Evolutionary conservation across 768 basidiomycete genomes (phyloP).

Genomic region (Macrolepiota fuliginosa): DNA sequence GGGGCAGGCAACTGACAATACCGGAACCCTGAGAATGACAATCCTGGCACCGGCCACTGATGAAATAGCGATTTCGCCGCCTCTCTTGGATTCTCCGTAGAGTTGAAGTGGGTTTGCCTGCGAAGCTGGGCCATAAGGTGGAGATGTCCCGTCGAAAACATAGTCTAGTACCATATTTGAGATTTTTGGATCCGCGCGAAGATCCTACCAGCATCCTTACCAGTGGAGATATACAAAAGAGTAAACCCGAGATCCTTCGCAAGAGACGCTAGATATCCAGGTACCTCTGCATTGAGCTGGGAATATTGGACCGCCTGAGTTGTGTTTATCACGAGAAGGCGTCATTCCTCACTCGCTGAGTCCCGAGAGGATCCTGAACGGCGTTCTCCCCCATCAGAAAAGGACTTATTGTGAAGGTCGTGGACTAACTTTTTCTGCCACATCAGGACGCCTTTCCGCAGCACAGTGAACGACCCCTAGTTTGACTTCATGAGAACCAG

Average conservation of each 20-base stretch:
- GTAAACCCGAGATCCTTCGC: constrained; percentile 60
- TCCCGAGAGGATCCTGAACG: constrained; percentile 62
- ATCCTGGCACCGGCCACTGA: constrained; percentile 53
- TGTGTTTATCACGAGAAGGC: not conserved
- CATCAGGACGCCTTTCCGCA: constrained; percentile 90
- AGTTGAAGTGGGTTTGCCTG: constrained; percentile 81
- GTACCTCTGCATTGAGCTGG: constrained; percentile 81
- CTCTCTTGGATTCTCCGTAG: constrained; percentile 86
- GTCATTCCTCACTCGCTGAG: constrained; percentile 47
- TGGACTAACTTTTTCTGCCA: constrained; percentile 76
- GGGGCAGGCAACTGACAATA: constrained; percentile 55
- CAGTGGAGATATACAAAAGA: constrained; percentile 92
- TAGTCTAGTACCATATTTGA: constrained; percentile 57
- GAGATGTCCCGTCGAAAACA: constrained; percentile 92
- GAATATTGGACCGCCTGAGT: not conserved
- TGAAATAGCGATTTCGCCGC: constrained; percentile 80
- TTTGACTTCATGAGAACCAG: not conserved
- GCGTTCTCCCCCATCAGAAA: constrained; percentile 6
- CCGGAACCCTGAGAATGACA: constrained; percentile 83
- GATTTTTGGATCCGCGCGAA: not conserved
- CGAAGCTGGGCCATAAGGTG: constrained; percentile 80
- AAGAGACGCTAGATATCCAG: constrained; percentile 67
- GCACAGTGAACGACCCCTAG: constrained; percentile 93
- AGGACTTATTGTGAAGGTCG: not conserved
- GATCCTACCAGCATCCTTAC: constrained; percentile 30